Evolutionary conservation across 805 yeast genomes (phyloP), one percentile per base, ranked within the genome.

Genomic region (Allodekkera sacchari): DNA sequence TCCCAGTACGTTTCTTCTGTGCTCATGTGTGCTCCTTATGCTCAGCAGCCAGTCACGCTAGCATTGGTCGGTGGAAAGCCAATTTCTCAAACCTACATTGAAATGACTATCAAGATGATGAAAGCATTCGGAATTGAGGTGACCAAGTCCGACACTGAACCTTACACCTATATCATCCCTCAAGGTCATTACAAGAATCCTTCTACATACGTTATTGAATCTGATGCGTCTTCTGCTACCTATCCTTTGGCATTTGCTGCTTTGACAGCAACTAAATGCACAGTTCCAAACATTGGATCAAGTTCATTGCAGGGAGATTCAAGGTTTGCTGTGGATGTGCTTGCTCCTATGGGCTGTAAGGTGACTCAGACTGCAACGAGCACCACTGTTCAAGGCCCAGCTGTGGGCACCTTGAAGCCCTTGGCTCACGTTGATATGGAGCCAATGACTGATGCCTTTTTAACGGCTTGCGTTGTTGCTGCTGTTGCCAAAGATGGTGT

Each of bases 401-500:
- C 81, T 13, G 59, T 59, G 23, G 94, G 94, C 11, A 38, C 57
- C 0, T 66, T 92, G 42, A 71, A 66, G 47, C 83, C 94, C 6
- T 63, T 92, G 41, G 64, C 75, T 9, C 71, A 65, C 39, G 80
- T 92, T 35, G 96, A 92, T 53, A 92, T 92, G 98, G 98, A 92
- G 61, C 97, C 98, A 33, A 92, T 92, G 98, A 92, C 98, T 0
- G 98, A 92, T 59, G 98, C 98, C 0, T 92, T 92, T 55, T 65
- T 92, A 48, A 92, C 98, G 11, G 98, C 98, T 0, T 74, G 94
- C 33, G 96, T 92, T 9, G 94, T 87, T 13, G 98, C 97, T 21
- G 96, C 98, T n/a, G 39, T 55, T 37, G 95, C 96, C 4, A 64
- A 66, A 35, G 63, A 63, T 39, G 64, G 68, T 9, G 64, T 58